Conservation (phyloP, 2,329 filamentous ascomycete species). For the Cladosporium sp. region DNA sequence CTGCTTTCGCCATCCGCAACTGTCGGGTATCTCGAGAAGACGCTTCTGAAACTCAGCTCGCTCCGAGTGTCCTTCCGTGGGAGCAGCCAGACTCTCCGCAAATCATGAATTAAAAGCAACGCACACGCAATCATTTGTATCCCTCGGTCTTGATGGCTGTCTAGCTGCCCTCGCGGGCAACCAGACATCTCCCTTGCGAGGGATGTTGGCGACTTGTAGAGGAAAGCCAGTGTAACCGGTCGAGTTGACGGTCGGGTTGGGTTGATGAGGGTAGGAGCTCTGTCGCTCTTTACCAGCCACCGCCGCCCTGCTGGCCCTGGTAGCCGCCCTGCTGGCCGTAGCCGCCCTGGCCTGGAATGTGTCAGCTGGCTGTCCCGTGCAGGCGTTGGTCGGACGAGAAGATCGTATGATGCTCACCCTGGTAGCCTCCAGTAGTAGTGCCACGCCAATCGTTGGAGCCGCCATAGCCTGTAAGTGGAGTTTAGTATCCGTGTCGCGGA, state of each 20-base stretch:
- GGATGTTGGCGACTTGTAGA: background rate
- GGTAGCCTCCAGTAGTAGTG: constrained; percentile 9
- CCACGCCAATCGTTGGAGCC: constrained; percentile 10
- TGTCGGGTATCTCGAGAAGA: constrained; percentile 10
- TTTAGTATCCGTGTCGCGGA: background rate
- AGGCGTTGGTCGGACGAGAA: too few species aligned
- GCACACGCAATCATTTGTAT: constrained; percentile 7
- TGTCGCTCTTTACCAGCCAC: constrained; percentile 12
- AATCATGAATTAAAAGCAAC: background rate
- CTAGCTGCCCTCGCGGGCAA: background rate
- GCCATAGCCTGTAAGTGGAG: background rate
- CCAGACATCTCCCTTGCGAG: constrained; percentile 3
- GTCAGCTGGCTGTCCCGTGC: constrained; percentile 10
- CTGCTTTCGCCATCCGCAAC: constrained; percentile 9
- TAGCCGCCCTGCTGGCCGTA: constrained; percentile 23
- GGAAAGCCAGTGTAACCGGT: background rate
- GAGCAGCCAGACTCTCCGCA: constrained; percentile 10
- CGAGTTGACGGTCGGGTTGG: background rate
- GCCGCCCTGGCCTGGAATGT: constrained; percentile 16
- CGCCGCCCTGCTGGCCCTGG: constrained; percentile 20
- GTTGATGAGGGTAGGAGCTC: background rate
- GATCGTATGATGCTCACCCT: constrained; percentile 1
- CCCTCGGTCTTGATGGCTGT: constrained; percentile 8
- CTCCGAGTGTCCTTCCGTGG: constrained; percentile 9
- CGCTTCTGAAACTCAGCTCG: constrained; percentile 3